Evolutionary conservation across 768 basidiomycete genomes (phyloP).

Genomic region (Chiua virens): DNA sequence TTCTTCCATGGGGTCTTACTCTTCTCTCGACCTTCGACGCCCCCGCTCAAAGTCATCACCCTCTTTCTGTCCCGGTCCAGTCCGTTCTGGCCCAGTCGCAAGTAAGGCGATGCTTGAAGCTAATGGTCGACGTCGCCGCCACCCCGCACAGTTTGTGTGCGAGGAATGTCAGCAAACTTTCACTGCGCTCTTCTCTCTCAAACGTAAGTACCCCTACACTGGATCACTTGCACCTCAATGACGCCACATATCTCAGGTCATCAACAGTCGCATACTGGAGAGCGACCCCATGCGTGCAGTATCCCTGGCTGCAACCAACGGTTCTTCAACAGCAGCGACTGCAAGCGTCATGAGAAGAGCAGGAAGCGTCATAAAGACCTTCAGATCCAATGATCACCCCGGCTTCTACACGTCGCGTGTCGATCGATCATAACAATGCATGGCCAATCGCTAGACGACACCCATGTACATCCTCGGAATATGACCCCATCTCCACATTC

Average conservation of each 20-base stretch:
- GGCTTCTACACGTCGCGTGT: constrained; percentile 8
- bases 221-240: not conserved
- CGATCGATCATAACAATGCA: constrained; percentile 23
- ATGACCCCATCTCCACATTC: constrained; percentile 8
- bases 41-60: constrained; percentile 15
- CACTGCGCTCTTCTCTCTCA: constrained; percentile 33
- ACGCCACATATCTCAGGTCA: constrained; percentile 25
- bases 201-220: constrained; percentile 19
- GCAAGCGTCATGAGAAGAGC: constrained; percentile 35
- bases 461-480: constrained; percentile 2
- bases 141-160: constrained; percentile 22
- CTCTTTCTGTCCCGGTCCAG: constrained; percentile 13
- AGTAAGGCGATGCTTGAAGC: constrained; percentile 35
- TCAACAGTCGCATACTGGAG: constrained; percentile 28
- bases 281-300: constrained; percentile 24
- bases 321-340: constrained; percentile 34
- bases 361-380: constrained; percentile 30
- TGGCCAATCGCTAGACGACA: constrained; percentile 1
- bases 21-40: constrained; percentile 13
- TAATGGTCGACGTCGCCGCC: constrained; percentile 30
- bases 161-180: constrained; percentile 24
- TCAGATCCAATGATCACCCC: constrained; percentile 11
- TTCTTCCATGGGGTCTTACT: constrained; percentile 2
- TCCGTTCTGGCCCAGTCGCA: constrained; percentile 30
- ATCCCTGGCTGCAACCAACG: constrained; percentile 27